phyloP scores from a whole-genome alignment of 257 asterid genomes.

The Penstemon newberryi region DNA sequence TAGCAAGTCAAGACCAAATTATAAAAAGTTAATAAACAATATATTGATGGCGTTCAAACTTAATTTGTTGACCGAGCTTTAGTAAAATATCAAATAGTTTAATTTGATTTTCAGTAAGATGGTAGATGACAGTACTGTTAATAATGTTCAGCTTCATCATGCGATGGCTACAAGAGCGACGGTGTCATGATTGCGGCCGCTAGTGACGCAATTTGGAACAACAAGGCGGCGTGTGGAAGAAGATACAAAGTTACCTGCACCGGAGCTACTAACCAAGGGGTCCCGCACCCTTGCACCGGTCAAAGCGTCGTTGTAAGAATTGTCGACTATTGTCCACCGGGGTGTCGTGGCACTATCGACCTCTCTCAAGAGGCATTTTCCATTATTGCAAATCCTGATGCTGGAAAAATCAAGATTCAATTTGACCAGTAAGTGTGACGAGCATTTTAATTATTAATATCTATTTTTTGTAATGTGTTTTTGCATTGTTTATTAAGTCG shows the following conservation, averaged over 20 bases:
- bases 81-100: no score
- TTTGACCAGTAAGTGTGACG: conserved; percentile 34
- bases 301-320: conserved; percentile 32
- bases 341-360: conserved; percentile 46
- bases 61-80: no score
- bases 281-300: conserved; percentile 50
- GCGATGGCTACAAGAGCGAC: conserved; percentile 37
- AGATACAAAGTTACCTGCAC: conserved; percentile 41
- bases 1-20: no score
- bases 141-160: conserved; percentile 35
- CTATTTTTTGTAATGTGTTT: not conserved
- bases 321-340: conserved; percentile 45
- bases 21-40: no score
- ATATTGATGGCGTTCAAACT: no score
- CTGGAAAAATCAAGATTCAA: conserved; percentile 42
- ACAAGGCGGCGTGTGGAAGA: conserved; percentile 43
- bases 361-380: conserved; percentile 56
- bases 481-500: not conserved
- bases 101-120: no score
- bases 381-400: conserved; percentile 41
- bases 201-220: conserved; percentile 38
- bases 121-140: no score
- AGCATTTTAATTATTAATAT: not conserved
- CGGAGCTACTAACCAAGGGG: conserved; percentile 44
- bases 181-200: conserved; percentile 56